A percentile compares a stretch with the other conserved stretches of the same genome.
phyloP scores from a whole-genome alignment of 169 alveolate species.

The Eimeria maxima region DNA sequence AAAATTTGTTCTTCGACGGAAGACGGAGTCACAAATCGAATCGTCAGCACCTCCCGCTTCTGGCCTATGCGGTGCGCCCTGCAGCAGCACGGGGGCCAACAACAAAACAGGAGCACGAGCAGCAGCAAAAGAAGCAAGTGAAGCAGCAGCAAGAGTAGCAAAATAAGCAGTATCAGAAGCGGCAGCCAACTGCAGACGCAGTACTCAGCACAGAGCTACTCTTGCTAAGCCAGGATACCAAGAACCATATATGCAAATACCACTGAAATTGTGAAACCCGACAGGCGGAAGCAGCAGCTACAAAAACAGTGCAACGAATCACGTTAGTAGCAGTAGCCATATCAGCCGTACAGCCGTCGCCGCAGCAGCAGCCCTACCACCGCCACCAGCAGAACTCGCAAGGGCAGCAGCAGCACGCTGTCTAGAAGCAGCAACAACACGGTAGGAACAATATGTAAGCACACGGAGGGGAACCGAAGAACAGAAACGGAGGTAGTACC shows the following conservation, averaged over 20 bases:
- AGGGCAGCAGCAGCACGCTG: constrained; percentile 89
- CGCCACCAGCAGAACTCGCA: background rate
- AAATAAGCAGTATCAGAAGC: background rate
- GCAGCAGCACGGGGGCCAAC: background rate
- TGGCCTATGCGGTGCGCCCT: constrained; percentile 98
- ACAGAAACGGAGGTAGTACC: background rate
- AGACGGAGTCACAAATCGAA: constrained; percentile 94
- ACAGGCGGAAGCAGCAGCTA: no score
- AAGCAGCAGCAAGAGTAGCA: background rate
- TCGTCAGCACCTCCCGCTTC: constrained; percentile 94
- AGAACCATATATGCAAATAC: no score
- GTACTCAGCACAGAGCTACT: no score
- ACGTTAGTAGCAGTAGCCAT: no score
- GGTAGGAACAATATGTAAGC: background rate
- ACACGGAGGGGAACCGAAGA: background rate
- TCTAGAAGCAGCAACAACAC: constrained; percentile 54
- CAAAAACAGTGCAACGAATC: no score
- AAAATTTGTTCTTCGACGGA: constrained; percentile 97
- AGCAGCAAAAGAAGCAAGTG: constrained; percentile 88
- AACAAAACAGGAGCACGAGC: constrained; percentile 85
- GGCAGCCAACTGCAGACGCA: background rate
- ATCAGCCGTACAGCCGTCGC: no score
- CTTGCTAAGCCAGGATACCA: no score
- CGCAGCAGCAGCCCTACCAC: background rate
- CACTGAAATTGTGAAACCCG: no score